phyloP scores from a whole-genome alignment of 345 rosid species.

The Gossypium sturtianum region DNA sequence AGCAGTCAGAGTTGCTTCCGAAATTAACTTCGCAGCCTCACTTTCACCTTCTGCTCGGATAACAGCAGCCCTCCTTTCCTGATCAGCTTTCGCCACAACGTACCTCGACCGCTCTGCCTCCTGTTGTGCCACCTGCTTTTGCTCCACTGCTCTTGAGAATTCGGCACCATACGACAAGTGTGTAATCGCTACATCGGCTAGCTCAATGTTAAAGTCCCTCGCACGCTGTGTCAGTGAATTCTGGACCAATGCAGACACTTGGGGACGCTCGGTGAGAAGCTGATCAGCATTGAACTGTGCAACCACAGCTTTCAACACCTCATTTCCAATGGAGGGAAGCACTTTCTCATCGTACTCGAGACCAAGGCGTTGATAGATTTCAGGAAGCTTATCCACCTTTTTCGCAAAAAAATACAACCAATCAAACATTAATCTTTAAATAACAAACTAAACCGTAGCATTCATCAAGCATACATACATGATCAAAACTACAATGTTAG shows the following conservation, averaged over 20 bases:
- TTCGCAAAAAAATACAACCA: neutral
- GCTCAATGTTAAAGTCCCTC: slow-evolving; percentile 73
- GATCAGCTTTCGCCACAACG: slow-evolving; percentile 95
- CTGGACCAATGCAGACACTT: slow-evolving; percentile 82
- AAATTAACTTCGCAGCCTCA: slow-evolving; percentile 84
- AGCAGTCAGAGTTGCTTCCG: slow-evolving; percentile 73
- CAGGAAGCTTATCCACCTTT: slow-evolving; percentile 66
- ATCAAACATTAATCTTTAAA: neutral
- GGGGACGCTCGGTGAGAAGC: slow-evolving; percentile 96
- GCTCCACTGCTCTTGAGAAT: slow-evolving; percentile 95
- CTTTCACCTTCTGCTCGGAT: slow-evolving; percentile 99
- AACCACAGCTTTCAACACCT: slow-evolving; percentile 96
- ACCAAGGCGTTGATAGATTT: slow-evolving; percentile 81
- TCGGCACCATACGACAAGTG: slow-evolving; percentile 88
- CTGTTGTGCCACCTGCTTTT: slow-evolving; percentile 98
- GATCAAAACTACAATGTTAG: neutral
- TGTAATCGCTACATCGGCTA: slow-evolving; percentile 93
- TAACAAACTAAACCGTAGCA: neutral
- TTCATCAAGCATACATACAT: neutral
- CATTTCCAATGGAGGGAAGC: slow-evolving; percentile 95
- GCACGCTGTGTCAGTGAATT: slow-evolving; percentile 74
- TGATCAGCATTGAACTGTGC: slow-evolving; percentile 79
- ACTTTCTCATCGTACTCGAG: slow-evolving; percentile 91
- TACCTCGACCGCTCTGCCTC: slow-evolving; percentile 97
- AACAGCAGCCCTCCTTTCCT: slow-evolving; percentile 95